Base-by-base conservation (phyloP, 495 filamentous ascomycete species). In the Trichoderma gamsii region DNA sequence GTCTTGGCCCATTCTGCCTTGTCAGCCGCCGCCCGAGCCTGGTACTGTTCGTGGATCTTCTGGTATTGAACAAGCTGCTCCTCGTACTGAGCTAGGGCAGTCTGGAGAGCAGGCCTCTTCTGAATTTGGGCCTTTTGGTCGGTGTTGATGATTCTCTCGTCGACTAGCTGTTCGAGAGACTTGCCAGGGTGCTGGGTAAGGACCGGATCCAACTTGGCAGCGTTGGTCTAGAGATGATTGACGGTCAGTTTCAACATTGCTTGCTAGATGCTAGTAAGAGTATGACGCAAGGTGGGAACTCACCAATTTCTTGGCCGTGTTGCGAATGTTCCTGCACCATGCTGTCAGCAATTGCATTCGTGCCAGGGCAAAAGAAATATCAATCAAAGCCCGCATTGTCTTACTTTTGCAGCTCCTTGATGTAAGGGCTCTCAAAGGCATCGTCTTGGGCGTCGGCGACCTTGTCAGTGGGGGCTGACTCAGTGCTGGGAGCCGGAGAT, bases 51-150 rank as follows among this genome's bases (percentile, higher is more conserved):
- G 67, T 92, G 89, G 69, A 97, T 83, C 76, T 93, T 89, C 80
- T 90, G 92, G 82, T 91, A 92, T 73, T 90, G 87, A 16, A 85
- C 79, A 56, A 97, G 83, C 78, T 97, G 91, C 71, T 96, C 92
- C 75, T 95, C 90, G 38, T 91, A 78, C 78, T 95, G 89, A 32
- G 84, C 77, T 63, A 93, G 80, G 70, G 89, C 84, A 35, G 87
- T 85, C 73, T 92, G 90, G 16, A 97, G 86, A 18, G 83, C 77
- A n/a, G 95, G 94, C 75, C 97, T 98, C 85, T 96, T 96, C 70
- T 89, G 79, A 29, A 88, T 86, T 79, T 97, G 90, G 9, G 90
- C 88, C 77, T 92, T 96, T 77, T 98, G 93, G 78, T 99, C 96
- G 72, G 79, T 71, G 75, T 98, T 99, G 83, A 99, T 93, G 76